These are phyloP conservation scores for Sporothrix euskadiensis DNA, from an alignment of 2,329 filamentous ascomycete genomes.

Conservation along the genomic window DNA sequence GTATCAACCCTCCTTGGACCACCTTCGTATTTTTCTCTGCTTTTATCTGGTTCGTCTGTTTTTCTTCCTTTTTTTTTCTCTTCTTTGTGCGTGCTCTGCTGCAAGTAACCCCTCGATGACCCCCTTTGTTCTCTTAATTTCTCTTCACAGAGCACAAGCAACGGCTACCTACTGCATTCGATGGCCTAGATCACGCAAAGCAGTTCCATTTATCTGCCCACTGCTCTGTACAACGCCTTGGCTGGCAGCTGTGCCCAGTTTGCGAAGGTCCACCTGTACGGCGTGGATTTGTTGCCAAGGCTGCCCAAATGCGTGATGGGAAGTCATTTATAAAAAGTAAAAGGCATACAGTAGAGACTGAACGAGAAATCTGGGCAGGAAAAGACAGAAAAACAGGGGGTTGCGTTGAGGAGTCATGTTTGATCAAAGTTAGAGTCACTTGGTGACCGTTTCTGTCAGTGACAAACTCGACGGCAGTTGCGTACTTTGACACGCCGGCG, in stretches of 20 bases:
- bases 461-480: background rate
- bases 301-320: background rate
- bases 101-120: background rate
- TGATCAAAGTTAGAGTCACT: background rate
- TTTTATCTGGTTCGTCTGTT: too few relatives aligned
- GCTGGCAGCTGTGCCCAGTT: constrained; percentile 1
- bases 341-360: too few relatives aligned
- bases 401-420: background rate
- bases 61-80: background rate
- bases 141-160: background rate
- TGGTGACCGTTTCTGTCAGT: background rate
- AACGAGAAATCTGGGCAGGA: too few relatives aligned
- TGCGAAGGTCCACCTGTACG: background rate
- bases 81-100: background rate
- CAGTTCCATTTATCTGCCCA: background rate
- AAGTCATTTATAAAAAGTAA: too few relatives aligned
- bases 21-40: background rate
- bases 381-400: too few relatives aligned
- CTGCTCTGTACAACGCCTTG: background rate
- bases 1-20: background rate
- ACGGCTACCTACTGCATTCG: background rate
- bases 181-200: background rate
- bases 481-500: background rate
- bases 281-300: background rate
- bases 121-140: background rate